Evolutionary conservation across 208 protist genomes (phyloP).

Genomic region (Naegleria gruberi): DNA sequence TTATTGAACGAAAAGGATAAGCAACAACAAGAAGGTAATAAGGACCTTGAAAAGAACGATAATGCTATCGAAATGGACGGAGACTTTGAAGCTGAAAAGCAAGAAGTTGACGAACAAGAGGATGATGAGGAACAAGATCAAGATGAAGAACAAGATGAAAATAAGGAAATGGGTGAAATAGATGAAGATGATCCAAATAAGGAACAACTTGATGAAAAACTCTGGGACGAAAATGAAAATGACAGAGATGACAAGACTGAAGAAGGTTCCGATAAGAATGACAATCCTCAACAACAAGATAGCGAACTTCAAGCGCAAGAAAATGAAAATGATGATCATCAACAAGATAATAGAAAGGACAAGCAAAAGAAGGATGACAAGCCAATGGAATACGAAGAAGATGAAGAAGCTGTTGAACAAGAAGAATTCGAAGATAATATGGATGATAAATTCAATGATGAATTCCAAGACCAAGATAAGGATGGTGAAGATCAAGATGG

Average conservation of each 20-base stretch:
- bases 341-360: neutral
- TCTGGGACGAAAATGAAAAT: slow-evolving; percentile 37
- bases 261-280: neutral
- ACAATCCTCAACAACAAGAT: slow-evolving; percentile 20
- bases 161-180: slow-evolving; percentile 36
- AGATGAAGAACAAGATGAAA: slow-evolving; percentile 47
- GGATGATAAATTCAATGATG: slow-evolving; percentile 45
- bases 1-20: slow-evolving; percentile 79
- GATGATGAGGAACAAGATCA: slow-evolving; percentile 63
- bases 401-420: slow-evolving; percentile 31
- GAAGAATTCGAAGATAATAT: slow-evolving; percentile 44
- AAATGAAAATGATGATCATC: neutral
- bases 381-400: slow-evolving; percentile 34
- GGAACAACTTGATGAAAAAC: slow-evolving; percentile 26
- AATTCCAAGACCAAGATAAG: slow-evolving; percentile 34
- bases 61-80: slow-evolving; percentile 51
- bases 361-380: slow-evolving; percentile 34
- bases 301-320: slow-evolving; percentile 14
- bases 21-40: neutral
- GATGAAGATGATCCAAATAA: slow-evolving; percentile 30
- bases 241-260: slow-evolving; percentile 25
- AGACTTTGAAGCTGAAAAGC: slow-evolving; percentile 67
- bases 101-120: slow-evolving; percentile 67
- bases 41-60: slow-evolving; percentile 36
- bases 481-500: slow-evolving; percentile 27